Percentiles rank a stretch among this genome's conserved stretches.
phyloP scores from a whole-genome alignment of 306 rosid genomes.

The Quillaja saponaria region DNA sequence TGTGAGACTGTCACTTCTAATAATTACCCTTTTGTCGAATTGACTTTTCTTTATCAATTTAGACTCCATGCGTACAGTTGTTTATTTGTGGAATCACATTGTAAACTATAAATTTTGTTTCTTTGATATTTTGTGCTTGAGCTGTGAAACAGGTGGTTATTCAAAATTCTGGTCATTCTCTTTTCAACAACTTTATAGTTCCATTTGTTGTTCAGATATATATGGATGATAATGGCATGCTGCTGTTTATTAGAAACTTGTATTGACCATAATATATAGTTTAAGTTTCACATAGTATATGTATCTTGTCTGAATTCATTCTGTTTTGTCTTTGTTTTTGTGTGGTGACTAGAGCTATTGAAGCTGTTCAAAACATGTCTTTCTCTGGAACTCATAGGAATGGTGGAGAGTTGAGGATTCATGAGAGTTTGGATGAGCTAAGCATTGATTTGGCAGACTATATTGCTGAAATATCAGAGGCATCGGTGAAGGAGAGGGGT shows the following conservation, averaged over 20 bases:
- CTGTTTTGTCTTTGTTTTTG: slow-evolving; percentile 6
- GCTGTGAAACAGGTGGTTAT: slow-evolving; percentile 31
- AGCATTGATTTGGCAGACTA: slow-evolving; percentile 83
- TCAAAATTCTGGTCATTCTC: slow-evolving; percentile 14
- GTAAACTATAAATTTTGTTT: slow-evolving; percentile 12
- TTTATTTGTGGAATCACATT: slow-evolving; percentile 22
- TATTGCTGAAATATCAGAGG: slow-evolving; percentile 83
- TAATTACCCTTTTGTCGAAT: slow-evolving; percentile 37
- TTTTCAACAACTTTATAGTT: slow-evolving; percentile 23
- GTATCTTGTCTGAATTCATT: slow-evolving; percentile 24
- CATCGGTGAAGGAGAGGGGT: slow-evolving; percentile 88
- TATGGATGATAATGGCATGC: slow-evolving; percentile 20
- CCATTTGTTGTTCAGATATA: slow-evolving; percentile 31
- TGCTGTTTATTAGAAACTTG: slow-evolving; percentile 18
- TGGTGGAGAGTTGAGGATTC: slow-evolving; percentile 69
- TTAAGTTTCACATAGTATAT: neutral
- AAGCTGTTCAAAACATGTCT: slow-evolving; percentile 57
- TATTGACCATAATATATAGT: neutral
- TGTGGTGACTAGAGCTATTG: slow-evolving; percentile 23
- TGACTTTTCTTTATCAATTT: slow-evolving; percentile 24
- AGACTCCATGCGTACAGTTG: slow-evolving; percentile 35
- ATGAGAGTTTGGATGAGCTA: slow-evolving; percentile 90
- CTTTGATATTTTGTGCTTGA: slow-evolving; percentile 28
- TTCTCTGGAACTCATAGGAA: slow-evolving; percentile 46
- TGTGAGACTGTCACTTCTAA: slow-evolving; percentile 32